Conservation (phyloP, 2,329 filamentous ascomycete species). For the Westerdykella sp. region DNA sequence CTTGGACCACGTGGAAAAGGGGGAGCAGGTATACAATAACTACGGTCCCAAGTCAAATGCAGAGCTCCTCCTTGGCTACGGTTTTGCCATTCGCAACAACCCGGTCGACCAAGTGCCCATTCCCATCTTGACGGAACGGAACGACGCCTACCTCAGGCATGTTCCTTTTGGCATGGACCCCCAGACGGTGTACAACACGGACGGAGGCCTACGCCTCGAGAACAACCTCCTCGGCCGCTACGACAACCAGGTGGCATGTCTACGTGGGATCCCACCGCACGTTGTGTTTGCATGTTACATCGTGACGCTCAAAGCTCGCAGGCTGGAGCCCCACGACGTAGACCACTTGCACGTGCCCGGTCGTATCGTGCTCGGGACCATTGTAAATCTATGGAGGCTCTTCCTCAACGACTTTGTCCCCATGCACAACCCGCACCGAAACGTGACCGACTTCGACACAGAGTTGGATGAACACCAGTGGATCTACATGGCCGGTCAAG, state of each 20-base stretch:
- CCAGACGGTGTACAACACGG: slow-evolving; percentile 16
- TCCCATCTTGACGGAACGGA: slow-evolving; percentile 26
- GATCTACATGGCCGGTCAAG: no score
- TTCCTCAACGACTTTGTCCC: no score
- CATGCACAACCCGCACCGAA: no score
- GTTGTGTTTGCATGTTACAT: slow-evolving; percentile 30
- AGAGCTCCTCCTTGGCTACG: slow-evolving; percentile 49
- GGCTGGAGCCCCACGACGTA: slow-evolving; percentile 11
- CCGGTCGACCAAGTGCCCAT: slow-evolving; percentile 43
- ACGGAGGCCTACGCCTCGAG: slow-evolving; percentile 31
- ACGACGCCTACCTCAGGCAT: slow-evolving; percentile 12
- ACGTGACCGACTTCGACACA: no score
- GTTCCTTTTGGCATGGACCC: slow-evolving; percentile 24
- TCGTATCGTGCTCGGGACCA: no score
- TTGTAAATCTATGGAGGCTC: no score
- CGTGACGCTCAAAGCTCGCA: slow-evolving; percentile 16
- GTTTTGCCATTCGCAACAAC: slow-evolving; percentile 45
- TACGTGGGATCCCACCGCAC: slow-evolving; percentile 31
- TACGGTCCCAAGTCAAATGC: slow-evolving; percentile 50
- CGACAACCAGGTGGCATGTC: slow-evolving; percentile 20
- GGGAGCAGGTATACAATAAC: slow-evolving; percentile 47
- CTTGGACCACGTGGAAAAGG: slow-evolving; percentile 28
- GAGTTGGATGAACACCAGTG: no score
- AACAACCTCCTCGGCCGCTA: slow-evolving; percentile 32
- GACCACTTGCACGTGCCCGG: slow-evolving; percentile 2